Base-by-base conservation (phyloP, 371 early-diverging fungal genomes). In the Rhizopus delemar region DNA sequence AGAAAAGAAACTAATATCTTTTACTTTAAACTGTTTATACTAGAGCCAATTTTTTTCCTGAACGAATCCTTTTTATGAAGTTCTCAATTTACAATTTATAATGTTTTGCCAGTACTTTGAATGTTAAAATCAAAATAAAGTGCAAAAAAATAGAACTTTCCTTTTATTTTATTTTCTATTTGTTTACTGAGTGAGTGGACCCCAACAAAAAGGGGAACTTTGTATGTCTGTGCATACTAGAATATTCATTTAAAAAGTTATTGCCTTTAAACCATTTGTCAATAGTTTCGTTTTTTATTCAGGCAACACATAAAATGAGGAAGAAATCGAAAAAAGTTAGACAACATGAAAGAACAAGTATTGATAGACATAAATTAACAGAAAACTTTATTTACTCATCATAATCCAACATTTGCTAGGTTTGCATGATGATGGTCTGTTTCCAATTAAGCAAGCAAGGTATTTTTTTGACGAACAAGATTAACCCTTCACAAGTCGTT, bases 401-500 rank as follows among this genome's bases (percentile, higher is more conserved):
- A 51, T 36, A 51, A 34, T 5, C 32, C 36, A 51, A 36, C 36
- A 36, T 36, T 51, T 51, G 51, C 51, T 51, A 34, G 35, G 36
- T 51, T 51, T 51, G 51, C 51, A 51, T 51, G 51, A 15, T 51
- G 15, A 51, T 51, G 35, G 51, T 36, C 35, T 51, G 51, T 36
- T 51, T 51, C 51, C 51, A 51, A 51, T 51, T 35, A 36, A 51
- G 36, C 33, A 51, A 51, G 5, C 36, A 13, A 35, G 51, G 51
- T 36, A 51, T 51, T 51, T 51, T 36, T 36, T n/a, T n/a, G n/a
- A 51, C 36, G 36, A 51, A 34, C 35, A 51, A 34, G 51, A 51
- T 51, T 36, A 36, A n/a, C 51, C 34, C 51, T 51, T 51, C 36
- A 51, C n/a, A n/a, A 51, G 51, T 51, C 36, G 51, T 51, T 51